Conservation (phyloP, 1,139 yeast genomes). For the Neolecta irregularis region DNA sequence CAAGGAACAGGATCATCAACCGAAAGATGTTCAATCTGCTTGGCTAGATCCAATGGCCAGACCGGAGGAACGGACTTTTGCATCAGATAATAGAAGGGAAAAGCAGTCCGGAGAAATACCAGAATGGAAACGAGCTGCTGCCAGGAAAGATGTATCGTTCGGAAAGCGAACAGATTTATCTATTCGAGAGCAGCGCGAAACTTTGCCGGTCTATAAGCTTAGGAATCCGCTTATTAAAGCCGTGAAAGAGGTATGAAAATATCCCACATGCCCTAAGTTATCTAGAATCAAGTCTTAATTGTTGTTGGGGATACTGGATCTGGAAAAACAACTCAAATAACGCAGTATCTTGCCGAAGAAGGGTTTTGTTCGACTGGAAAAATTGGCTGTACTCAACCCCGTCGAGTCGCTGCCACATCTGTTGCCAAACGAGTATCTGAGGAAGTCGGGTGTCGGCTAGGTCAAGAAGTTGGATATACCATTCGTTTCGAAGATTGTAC, state of each 20-base stretch:
- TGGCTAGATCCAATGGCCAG: slow-evolving; percentile 18
- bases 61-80: slow-evolving; percentile 14
- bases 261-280: neutral
- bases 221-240: slow-evolving; percentile 43
- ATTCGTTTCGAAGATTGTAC: slow-evolving; percentile 79
- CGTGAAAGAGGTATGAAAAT: slow-evolving; percentile 26
- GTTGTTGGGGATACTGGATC: slow-evolving; percentile 95
- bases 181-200: slow-evolving; percentile 50
- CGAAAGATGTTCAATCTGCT: slow-evolving; percentile 15
- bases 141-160: slow-evolving; percentile 30
- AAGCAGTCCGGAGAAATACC: slow-evolving; percentile 16
- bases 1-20: slow-evolving; percentile 16
- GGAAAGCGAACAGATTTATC: slow-evolving; percentile 41
- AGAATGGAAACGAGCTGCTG: slow-evolving; percentile 35
- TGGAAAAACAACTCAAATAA: slow-evolving; percentile 87
- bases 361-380: slow-evolving; percentile 45
- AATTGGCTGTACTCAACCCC: slow-evolving; percentile 90
- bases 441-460: slow-evolving; percentile 57
- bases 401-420: slow-evolving; percentile 89
- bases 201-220: slow-evolving; percentile 59
- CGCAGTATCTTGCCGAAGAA: slow-evolving; percentile 69
- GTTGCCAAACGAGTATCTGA: slow-evolving; percentile 81
- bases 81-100: slow-evolving; percentile 15
- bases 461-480: slow-evolving; percentile 72
- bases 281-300: slow-evolving; percentile 55